phyloP scores from a whole-genome alignment of 2,329 filamentous ascomycete genomes.

The Aspergillus sergii region DNA sequence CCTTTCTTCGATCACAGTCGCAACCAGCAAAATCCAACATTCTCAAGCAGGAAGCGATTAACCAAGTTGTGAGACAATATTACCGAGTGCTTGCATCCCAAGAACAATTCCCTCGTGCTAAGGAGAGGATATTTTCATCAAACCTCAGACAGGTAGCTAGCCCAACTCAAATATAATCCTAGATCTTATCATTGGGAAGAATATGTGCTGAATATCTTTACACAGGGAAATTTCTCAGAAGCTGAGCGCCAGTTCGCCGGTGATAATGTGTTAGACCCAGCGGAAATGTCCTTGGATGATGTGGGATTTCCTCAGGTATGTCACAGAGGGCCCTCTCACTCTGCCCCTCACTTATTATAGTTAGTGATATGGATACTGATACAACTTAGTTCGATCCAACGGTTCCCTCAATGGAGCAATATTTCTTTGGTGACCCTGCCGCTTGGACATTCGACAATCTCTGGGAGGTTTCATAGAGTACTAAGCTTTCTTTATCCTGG shows the following conservation, averaged over 20 bases:
- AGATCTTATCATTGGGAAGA: no score
- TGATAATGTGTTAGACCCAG: background rate
- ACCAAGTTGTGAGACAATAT: background rate
- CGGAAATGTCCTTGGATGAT: background rate
- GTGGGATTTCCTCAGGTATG: background rate
- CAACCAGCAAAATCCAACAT: background rate
- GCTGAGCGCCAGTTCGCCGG: background rate
- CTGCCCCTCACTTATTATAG: accelerated
- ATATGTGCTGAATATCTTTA: background rate
- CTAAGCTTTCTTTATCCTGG: no score
- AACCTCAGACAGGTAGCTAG: background rate
- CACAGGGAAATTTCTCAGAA: background rate
- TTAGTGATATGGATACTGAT: background rate
- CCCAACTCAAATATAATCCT: no score
- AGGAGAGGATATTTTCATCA: background rate
- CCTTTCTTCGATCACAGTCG: background rate
- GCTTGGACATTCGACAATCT: background rate
- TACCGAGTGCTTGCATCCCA: background rate
- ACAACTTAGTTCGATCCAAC: background rate
- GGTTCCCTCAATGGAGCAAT: background rate
- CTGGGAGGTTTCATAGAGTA: background rate
- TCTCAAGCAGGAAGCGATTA: background rate
- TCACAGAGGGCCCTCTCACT: no score
- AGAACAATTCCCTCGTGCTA: background rate
- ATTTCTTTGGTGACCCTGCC: background rate